phyloP scores from a whole-genome alignment of 331 rosid species.

The Acacia concinna region DNA sequence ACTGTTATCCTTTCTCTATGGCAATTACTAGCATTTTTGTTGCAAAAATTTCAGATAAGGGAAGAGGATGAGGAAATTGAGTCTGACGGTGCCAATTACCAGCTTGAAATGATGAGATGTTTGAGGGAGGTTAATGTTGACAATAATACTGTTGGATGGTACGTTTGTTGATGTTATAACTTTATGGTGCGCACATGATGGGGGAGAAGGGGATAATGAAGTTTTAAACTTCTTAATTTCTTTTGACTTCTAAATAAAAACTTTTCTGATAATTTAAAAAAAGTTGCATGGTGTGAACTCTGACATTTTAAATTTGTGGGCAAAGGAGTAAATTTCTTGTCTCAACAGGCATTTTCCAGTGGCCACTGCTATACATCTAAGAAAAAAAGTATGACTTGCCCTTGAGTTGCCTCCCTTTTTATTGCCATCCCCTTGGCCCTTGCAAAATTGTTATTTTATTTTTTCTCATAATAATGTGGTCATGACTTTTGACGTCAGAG shows the following conservation, averaged over 20 bases:
- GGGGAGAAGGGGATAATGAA: background rate
- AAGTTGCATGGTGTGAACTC: background rate
- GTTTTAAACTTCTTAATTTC: background rate
- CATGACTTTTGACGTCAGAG: background rate
- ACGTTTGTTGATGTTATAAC: conserved; percentile 18
- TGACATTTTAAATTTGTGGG: background rate
- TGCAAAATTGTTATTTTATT: background rate
- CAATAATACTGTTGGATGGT: conserved; percentile 98
- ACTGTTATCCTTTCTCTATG: background rate
- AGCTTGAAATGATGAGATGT: conserved; percentile 99
- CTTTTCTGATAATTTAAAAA: background rate
- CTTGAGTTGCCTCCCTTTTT: background rate
- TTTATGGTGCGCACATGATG: background rate
- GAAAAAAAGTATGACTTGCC: background rate
- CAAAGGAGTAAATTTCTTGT: background rate
- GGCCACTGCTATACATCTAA: background rate
- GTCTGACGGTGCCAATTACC: conserved; percentile 98
- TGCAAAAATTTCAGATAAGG: conserved; percentile 49
- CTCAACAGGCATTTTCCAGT: background rate
- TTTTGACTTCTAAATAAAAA: background rate
- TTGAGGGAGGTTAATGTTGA: conserved; percentile 98
- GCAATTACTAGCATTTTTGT: conserved; percentile 6
- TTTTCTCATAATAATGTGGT: background rate
- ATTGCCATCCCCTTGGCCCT: background rate
- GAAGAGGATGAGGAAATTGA: conserved; percentile 98